Percentiles rank a stretch among this genome's conserved stretches.
These are phyloP conservation scores for Trametes pubescens DNA, from an alignment of 1,284 basidiomycete genomes.

Conservation along the genomic window DNA sequence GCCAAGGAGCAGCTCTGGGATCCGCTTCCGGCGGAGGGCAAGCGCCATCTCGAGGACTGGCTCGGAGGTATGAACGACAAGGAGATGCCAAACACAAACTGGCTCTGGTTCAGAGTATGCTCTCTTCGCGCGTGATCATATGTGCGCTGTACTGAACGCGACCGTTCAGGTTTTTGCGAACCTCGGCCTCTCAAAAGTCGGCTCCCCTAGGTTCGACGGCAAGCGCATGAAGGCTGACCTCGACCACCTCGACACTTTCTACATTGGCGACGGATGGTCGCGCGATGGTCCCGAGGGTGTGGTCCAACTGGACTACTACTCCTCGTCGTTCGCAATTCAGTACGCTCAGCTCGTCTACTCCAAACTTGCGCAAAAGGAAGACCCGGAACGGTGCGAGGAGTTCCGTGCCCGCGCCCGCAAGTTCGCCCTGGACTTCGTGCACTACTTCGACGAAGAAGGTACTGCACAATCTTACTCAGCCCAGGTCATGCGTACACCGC, in stretches of 20 bases:
- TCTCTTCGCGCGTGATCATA: not conserved
- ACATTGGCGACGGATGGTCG: conserved; percentile 80
- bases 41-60: conserved; percentile 70
- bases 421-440: conserved; percentile 76
- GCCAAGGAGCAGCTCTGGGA: conserved; percentile 74
- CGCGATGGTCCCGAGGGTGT: conserved; percentile 81
- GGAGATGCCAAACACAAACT: conserved; percentile 78
- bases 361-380: conserved; percentile 68
- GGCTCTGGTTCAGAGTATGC: conserved; percentile 81
- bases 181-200: conserved; percentile 70
- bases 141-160: conserved; percentile 3
- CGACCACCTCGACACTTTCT: conserved; percentile 83
- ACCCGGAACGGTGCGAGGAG: conserved; percentile 69
- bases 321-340: conserved; percentile 82
- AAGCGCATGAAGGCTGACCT: conserved; percentile 76
- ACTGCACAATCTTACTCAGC: conserved; percentile 43
- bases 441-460: conserved; percentile 81
- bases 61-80: conserved; percentile 81
- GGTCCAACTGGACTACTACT: conserved; percentile 83
- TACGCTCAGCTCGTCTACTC: conserved; percentile 78
- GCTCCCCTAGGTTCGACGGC: conserved; percentile 63
- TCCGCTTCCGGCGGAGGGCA: conserved; percentile 59
- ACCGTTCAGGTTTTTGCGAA: conserved; percentile 73
- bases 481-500: not conserved
- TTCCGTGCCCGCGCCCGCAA: conserved; percentile 68